These are phyloP conservation scores for Phoma herbarum DNA, from an alignment of 2,329 filamentous ascomycete genomes.

Conservation along the genomic window DNA sequence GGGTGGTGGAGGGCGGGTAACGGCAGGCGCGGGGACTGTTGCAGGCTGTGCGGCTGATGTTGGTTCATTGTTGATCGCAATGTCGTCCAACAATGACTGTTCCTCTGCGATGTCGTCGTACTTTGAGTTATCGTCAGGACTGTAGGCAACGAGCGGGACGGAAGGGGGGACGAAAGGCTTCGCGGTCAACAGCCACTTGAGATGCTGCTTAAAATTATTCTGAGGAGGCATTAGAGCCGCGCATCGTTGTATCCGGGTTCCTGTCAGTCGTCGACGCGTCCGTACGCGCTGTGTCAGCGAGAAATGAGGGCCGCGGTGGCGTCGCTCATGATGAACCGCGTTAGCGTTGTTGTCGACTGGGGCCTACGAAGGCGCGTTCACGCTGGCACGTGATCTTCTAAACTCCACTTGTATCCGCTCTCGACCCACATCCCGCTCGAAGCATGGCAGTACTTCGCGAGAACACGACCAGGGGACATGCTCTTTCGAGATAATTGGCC, in stretches of 20 bases:
- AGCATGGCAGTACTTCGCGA: slow-evolving; percentile 20
- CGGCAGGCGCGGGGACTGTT: slow-evolving; percentile 25
- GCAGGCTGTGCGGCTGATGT: slow-evolving; percentile 22
- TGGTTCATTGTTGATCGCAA: slow-evolving; percentile 34
- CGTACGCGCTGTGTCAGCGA: slow-evolving; percentile 21
- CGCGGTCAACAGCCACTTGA: slow-evolving; percentile 58
- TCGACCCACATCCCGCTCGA: slow-evolving; percentile 10
- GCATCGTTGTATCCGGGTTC: slow-evolving; percentile 34
- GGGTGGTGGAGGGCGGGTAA: slow-evolving; percentile 30
- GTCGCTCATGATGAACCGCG: slow-evolving; percentile 22
- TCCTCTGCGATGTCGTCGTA: slow-evolving; percentile 34
- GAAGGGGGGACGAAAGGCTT: slow-evolving; percentile 57
- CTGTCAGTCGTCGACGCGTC: slow-evolving; percentile 33
- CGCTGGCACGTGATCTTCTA: slow-evolving; percentile 37
- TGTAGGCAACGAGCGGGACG: slow-evolving; percentile 40
- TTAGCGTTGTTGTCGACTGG: slow-evolving; percentile 33
- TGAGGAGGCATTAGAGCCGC: slow-evolving; percentile 54
- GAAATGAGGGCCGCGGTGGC: slow-evolving; percentile 33
- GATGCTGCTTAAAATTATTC: slow-evolving; percentile 59
- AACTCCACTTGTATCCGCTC: slow-evolving; percentile 3
- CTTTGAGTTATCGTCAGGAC: slow-evolving; percentile 35
- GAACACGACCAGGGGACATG: not conserved
- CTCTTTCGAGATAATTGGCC: not conserved
- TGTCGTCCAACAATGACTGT: slow-evolving; percentile 18
- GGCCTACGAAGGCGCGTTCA: slow-evolving; percentile 3